Evolutionary conservation across 306 rosid genomes (phyloP), one percentile per base, ranked within the genome.

Genomic region (Abrus pulchellus): DNA sequence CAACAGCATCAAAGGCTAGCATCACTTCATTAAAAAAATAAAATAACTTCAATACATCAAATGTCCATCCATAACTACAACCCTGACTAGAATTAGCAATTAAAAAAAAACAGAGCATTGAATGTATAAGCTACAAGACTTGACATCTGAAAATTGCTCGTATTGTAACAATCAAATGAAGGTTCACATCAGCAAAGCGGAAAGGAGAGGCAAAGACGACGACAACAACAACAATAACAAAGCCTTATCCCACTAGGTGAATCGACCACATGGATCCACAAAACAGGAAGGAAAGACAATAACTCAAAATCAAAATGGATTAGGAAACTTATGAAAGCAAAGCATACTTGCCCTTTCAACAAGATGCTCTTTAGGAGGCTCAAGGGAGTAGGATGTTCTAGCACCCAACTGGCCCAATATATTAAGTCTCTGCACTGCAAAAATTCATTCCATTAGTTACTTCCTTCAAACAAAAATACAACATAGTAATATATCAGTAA

Each of bases 341-440:
- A 65, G 53, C 45, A 79, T 13, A 50, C 80, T 83, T 75, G 80
- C 97, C 92, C 68, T 89, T 79, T 94, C 97, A 57, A 88, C 90
- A 78, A 94, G 93, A 48, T 87, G 86, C 81, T 94, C 97, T 85
- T 94, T 84, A 0, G 97, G 98, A 84, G 97, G 91, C 75, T 83
- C 66, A 67, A 57, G 47, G 90, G 87, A 73, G 83, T 79, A 89
- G 77, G 14, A 48, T 1, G 91, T 90, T 41, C 92, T 86, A 79
- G 74, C 83, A 34, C 81, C 86, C 7, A 87, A 32, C 5, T 73
- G 85, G 9, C 88, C 72, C 80, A 91, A 50, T 6, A 88, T 12
- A 81, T 76, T 56, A 38, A 84, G 36, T 52, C 73, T 89, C 76
- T 86, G 90, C 38, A 68, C 93, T 91, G 93, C 3, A 59, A 85